Conservation (phyloP, 208 protist species). For the Ichthyophonus hoferi region DNA sequence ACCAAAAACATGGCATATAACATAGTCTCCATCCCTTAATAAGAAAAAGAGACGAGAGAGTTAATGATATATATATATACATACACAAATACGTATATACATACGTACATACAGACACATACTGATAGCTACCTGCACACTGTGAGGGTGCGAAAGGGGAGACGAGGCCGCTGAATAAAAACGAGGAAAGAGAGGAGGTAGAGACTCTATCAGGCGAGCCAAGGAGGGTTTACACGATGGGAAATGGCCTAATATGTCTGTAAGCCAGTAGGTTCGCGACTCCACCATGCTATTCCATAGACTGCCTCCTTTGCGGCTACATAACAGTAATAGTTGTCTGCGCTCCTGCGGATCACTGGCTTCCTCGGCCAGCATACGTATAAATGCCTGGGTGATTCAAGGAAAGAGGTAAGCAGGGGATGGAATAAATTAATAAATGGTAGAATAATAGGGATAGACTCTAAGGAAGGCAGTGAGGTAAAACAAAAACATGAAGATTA, state of each 20-base stretch:
- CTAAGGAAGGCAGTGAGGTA: too few species aligned
- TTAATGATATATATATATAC: too few species aligned
- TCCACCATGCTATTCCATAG: neutral
- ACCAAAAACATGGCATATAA: too few species aligned
- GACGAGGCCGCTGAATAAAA: neutral
- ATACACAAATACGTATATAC: neutral
- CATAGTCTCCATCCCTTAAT: too few species aligned
- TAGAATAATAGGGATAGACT: too few species aligned
- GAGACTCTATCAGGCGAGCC: slow-evolving; percentile 9
- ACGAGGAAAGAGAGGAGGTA: neutral
- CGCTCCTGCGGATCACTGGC: neutral
- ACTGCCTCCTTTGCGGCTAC: neutral
- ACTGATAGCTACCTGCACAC: neutral
- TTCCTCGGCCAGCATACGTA: neutral
- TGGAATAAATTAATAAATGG: too few species aligned
- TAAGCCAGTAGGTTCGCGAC: neutral
- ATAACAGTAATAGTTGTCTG: neutral
- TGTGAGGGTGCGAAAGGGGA: neutral
- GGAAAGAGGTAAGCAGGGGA: neutral
- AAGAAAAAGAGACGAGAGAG: too few species aligned
- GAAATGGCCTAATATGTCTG: neutral
- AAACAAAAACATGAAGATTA: too few species aligned
- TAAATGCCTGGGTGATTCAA: neutral
- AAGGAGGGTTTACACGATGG: neutral
- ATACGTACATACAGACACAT: neutral